Evolutionary conservation across 108 stramenopile genomes (phyloP).

Genomic region (Chaetoceros muelleri): DNA sequence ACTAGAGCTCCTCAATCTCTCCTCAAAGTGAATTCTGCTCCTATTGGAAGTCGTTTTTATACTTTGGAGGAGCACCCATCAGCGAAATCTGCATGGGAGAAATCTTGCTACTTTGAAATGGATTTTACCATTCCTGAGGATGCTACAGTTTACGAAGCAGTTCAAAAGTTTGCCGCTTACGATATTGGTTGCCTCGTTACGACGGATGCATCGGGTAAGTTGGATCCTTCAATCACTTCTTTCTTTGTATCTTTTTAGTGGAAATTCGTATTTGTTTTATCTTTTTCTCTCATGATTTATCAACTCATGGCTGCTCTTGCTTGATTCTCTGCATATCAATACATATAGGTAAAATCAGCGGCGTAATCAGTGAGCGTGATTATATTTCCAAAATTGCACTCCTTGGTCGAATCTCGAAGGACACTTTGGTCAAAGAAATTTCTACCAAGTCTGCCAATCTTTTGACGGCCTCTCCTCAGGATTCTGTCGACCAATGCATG

Average conservation of each 20-base stretch:
- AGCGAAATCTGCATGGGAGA: slow-evolving; percentile 68
- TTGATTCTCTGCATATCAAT: slow-evolving; percentile 6
- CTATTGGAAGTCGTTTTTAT: not conserved
- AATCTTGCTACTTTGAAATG: slow-evolving; percentile 79
- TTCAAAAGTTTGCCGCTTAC: slow-evolving; percentile 82
- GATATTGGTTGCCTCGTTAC: slow-evolving; percentile 85
- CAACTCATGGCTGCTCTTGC: not conserved
- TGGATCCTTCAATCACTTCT: not conserved
- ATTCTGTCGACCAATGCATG: slow-evolving; percentile 84
- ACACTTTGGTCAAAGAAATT: slow-evolving; percentile 75
- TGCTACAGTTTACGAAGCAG: slow-evolving; percentile 79
- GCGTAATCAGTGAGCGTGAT: slow-evolving; percentile 85
- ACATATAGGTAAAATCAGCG: slow-evolving; percentile 53
- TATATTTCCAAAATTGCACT: slow-evolving; percentile 86
- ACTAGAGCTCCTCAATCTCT: not conserved
- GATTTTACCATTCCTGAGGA: slow-evolving; percentile 79
- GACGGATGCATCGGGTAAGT: slow-evolving; percentile 57
- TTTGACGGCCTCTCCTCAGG: slow-evolving; percentile 63
- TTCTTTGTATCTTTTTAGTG: not conserved
- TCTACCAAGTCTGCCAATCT: slow-evolving; percentile 75
- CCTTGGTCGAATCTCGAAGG: slow-evolving; percentile 58
- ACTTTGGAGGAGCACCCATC: slow-evolving; percentile 48
- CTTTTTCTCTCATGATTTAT: not conserved
- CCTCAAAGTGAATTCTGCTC: slow-evolving; percentile 11
- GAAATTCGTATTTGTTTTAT: not conserved